Percentiles rank a stretch among this genome's conserved stretches.
Evolutionary conservation across 169 alveolate species (phyloP).

Genomic region (Condylostoma magnum): DNA sequence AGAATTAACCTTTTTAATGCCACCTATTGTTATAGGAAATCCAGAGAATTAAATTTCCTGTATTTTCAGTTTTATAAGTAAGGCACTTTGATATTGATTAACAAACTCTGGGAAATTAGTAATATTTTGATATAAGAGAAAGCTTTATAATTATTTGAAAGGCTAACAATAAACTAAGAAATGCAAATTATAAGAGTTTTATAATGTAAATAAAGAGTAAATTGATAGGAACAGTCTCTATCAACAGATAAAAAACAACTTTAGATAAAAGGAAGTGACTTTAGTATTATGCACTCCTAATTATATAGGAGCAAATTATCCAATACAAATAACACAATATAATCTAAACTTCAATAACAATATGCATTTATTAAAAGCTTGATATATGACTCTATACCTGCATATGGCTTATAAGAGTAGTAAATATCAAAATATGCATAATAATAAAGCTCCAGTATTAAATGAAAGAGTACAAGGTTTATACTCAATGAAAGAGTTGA

Average conservation of each 20-base stretch:
- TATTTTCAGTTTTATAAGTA: too few species aligned
- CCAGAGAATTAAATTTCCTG: too few species aligned
- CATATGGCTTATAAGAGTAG: neutral
- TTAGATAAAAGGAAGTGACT: conserved; percentile 47
- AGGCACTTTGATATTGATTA: too few species aligned
- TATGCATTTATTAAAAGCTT: neutral
- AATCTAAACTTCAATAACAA: neutral
- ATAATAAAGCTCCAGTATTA: conserved; percentile 65
- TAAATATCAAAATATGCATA: neutral
- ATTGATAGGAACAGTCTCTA: conserved; percentile 73
- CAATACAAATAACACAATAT: conserved; percentile 43
- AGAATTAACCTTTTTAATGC: too few species aligned
- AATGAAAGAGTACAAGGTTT: conserved; percentile 63
- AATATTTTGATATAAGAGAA: conserved; percentile 46
- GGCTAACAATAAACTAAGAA: conserved; percentile 65
- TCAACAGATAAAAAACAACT: conserved; percentile 38
- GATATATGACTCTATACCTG: neutral
- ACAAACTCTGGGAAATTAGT: conserved; percentile 32
- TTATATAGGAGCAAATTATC: conserved; percentile 61
- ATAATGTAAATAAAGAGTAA: conserved; percentile 68
- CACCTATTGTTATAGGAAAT: too few species aligned
- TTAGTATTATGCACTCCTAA: conserved; percentile 59
- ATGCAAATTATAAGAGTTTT: conserved; percentile 62
- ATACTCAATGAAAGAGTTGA: conserved; percentile 74
- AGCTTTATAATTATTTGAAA: conserved; percentile 59